Percentiles rank a stretch among this genome's conserved stretches.
These are phyloP conservation scores for Fusarium pilosicola DNA, from an alignment of 2,329 filamentous ascomycete species.

Conservation along the genomic window DNA sequence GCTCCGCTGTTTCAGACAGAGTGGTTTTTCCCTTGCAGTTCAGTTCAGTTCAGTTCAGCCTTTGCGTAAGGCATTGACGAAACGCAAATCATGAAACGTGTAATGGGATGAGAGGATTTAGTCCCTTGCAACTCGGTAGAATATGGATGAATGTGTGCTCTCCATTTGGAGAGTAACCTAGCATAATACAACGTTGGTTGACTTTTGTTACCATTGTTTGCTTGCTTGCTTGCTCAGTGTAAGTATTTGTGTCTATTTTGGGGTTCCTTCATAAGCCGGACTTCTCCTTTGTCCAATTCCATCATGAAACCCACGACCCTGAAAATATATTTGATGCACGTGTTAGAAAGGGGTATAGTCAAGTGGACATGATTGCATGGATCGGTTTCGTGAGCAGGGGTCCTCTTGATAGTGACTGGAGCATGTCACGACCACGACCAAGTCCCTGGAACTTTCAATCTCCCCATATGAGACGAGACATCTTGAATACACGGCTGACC, in stretches of 20 bases:
- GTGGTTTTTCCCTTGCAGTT: conserved; percentile 28
- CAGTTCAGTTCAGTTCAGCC: neutral
- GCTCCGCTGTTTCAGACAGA: conserved; percentile 43
- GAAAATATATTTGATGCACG: conserved; percentile 33
- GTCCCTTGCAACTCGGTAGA: conserved; percentile 9
- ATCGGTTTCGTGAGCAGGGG: conserved; percentile 32
- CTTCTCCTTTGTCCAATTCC: conserved; percentile 14
- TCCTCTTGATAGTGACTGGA: conserved; percentile 31
- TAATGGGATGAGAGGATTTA: conserved; percentile 21
- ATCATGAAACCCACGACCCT: conserved; percentile 40
- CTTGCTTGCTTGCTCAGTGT: too few relatives aligned
- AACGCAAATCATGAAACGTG: conserved; percentile 40
- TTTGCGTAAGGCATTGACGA: conserved; percentile 35
- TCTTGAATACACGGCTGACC: neutral
- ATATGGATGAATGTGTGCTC: neutral
- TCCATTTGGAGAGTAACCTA: neutral
- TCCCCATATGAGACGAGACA: conserved; percentile 12
- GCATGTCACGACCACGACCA: conserved; percentile 38
- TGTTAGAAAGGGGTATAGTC: conserved; percentile 32
- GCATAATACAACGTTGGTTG: neutral
- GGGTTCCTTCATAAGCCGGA: conserved; percentile 7
- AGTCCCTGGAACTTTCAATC: conserved; percentile 38
- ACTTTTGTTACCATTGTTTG: neutral
- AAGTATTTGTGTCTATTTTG: too few relatives aligned
- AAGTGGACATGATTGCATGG: conserved; percentile 23